phyloP scores from a whole-genome alignment of 768 basidiomycete species.

The Guyanaporus albipodus region DNA sequence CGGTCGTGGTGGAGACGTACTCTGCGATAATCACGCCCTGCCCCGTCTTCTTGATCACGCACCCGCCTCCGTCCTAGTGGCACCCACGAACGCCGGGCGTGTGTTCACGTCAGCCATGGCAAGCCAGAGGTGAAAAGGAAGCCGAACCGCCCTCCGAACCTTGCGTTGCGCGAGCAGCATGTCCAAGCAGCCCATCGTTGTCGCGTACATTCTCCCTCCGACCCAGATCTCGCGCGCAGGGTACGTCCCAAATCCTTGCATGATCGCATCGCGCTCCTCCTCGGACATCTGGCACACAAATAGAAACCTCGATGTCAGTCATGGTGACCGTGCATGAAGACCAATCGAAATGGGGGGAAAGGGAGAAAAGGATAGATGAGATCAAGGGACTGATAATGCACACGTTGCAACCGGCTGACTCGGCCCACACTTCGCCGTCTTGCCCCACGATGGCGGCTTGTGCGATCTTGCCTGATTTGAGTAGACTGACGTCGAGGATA shows the following conservation, averaged over 20 bases:
- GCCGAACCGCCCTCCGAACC: background rate
- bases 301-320: background rate
- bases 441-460: slow-evolving; percentile 54
- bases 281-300: slow-evolving; percentile 21
- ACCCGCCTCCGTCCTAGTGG: slow-evolving; percentile 20
- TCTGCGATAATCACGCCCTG: slow-evolving; percentile 26
- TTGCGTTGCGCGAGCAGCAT: slow-evolving; percentile 24
- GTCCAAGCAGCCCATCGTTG: slow-evolving; percentile 28
- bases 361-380: no score
- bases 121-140: background rate
- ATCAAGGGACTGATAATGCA: slow-evolving; percentile 7
- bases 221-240: slow-evolving; percentile 22
- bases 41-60: slow-evolving; percentile 26
- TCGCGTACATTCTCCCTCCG: slow-evolving; percentile 20
- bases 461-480: slow-evolving; percentile 68
- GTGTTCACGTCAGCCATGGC: background rate
- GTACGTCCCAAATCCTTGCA: slow-evolving; percentile 16
- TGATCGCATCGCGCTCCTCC: slow-evolving; percentile 18
- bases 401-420: slow-evolving; percentile 25
- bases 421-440: slow-evolving; percentile 32
- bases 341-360: background rate
- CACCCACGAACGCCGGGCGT: no score
- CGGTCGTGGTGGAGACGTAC: slow-evolving; percentile 8
- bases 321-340: background rate
- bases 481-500: slow-evolving; percentile 78